These are phyloP conservation scores for Sporothrix dimorphospora DNA, from an alignment of 2,329 filamentous ascomycete species.

Conservation along the genomic window DNA sequence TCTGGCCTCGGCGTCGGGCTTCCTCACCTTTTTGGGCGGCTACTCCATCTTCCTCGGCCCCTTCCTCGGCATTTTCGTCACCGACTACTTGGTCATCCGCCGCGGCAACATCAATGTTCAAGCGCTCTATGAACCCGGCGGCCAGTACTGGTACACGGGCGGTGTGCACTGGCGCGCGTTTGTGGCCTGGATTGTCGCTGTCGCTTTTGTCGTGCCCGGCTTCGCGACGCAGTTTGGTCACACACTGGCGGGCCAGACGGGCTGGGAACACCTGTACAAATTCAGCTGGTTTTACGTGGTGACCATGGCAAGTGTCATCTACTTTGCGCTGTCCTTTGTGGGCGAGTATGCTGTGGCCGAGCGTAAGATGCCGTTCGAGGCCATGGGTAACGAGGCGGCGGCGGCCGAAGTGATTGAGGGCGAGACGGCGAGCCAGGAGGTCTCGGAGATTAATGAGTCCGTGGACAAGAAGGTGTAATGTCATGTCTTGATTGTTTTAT, in stretches of 20 bases:
- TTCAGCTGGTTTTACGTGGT: constrained; percentile 25
- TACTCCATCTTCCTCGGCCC: constrained; percentile 33
- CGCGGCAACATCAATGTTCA: constrained; percentile 28
- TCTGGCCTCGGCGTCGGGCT: constrained; percentile 33
- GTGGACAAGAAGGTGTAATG: constrained; percentile 5
- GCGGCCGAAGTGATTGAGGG: constrained; percentile 30
- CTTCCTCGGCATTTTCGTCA: constrained; percentile 31
- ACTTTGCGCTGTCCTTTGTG: constrained; percentile 20
- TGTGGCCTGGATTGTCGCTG: constrained; percentile 22
- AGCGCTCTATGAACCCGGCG: constrained; percentile 28
- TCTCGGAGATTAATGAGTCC: constrained; percentile 1
- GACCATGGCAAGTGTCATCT: constrained; percentile 11
- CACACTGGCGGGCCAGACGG: constrained; percentile 8
- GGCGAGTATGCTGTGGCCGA: not conserved
- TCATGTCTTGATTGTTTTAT: not conserved
- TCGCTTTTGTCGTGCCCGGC: constrained; percentile 16
- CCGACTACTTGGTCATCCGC: constrained; percentile 32
- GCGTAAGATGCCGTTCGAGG: constrained; percentile 2
- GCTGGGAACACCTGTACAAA: constrained; percentile 26
- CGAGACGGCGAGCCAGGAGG: constrained; percentile 22
- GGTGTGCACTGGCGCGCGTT: constrained; percentile 32
- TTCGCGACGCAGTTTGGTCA: constrained; percentile 26
- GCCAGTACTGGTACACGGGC: constrained; percentile 30
- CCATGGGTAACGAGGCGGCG: not conserved
- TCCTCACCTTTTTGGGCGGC: constrained; percentile 33